Evolutionary conservation across 2,329 filamentous ascomycete species (phyloP).

Genomic region (Alternaria gaisen): DNA sequence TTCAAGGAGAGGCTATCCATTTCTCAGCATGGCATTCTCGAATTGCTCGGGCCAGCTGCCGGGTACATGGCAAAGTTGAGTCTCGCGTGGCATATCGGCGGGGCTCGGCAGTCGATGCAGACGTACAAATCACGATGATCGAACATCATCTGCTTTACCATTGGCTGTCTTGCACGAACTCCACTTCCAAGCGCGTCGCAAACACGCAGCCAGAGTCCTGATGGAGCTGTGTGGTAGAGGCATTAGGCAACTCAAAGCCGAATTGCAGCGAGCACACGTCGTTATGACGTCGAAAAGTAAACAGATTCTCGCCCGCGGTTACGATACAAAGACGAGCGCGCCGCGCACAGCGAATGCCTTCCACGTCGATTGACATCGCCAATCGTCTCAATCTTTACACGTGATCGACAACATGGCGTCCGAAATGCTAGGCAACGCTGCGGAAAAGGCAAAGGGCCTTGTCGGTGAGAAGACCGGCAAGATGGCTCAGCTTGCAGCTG

Average conservation of each 20-base stretch:
- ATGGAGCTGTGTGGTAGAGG: slow-evolving; percentile 20
- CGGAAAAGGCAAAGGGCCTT: slow-evolving; percentile 47
- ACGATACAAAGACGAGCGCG: slow-evolving; percentile 18
- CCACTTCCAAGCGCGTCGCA: slow-evolving; percentile 18
- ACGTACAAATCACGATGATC: slow-evolving; percentile 20
- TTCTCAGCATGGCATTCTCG: slow-evolving; percentile 40
- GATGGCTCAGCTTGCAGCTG: slow-evolving; percentile 66
- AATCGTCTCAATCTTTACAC: slow-evolving; percentile 9
- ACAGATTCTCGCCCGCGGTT: slow-evolving; percentile 11
- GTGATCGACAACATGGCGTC: slow-evolving; percentile 40
- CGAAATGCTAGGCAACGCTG: slow-evolving; percentile 36
- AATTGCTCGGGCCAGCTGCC: slow-evolving; percentile 18
- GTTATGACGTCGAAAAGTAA: slow-evolving; percentile 31
- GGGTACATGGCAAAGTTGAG: slow-evolving; percentile 31
- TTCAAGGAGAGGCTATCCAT: slow-evolving; percentile 17
- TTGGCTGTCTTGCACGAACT: slow-evolving; percentile 20
- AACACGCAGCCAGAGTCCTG: slow-evolving; percentile 18
- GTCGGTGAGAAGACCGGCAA: slow-evolving; percentile 59
- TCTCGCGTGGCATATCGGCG: slow-evolving; percentile 30
- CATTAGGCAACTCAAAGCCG: slow-evolving; percentile 18
- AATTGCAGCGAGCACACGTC: slow-evolving; percentile 26
- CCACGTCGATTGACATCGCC: slow-evolving; percentile 12
- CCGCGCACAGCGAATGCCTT: not conserved
- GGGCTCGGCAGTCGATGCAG: slow-evolving; percentile 28
- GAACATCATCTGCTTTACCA: slow-evolving; percentile 20